phyloP scores from a whole-genome alignment of 1,139 yeast genomes.

The Yamadazyma triangularis region DNA sequence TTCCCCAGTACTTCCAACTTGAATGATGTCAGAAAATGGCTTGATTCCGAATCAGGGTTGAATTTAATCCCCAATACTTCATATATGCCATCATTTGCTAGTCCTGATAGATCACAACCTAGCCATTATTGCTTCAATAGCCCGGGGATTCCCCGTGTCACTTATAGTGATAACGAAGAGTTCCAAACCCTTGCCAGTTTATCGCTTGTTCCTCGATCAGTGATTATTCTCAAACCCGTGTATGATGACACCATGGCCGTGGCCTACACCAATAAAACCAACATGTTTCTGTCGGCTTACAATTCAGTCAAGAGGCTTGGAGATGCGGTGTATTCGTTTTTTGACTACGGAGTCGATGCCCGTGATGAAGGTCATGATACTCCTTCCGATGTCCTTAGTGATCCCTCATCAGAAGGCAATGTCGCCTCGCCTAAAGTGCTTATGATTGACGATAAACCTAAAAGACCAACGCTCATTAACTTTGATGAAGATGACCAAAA shows the following conservation, averaged over 20 bases:
- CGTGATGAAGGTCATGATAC: too few relatives aligned
- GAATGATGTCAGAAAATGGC: slow-evolving; percentile 57
- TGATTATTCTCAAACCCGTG: slow-evolving; percentile 57
- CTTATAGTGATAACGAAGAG: slow-evolving; percentile 51
- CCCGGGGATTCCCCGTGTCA: slow-evolving; percentile 33
- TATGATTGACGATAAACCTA: slow-evolving; percentile 14
- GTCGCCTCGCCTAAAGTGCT: slow-evolving; percentile 17
- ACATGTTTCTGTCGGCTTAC: slow-evolving; percentile 15
- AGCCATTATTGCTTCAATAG: slow-evolving; percentile 34
- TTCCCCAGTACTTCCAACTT: slow-evolving; percentile 42
- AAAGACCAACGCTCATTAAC: slow-evolving; percentile 13
- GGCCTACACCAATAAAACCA: slow-evolving; percentile 13
- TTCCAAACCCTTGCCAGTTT: slow-evolving; percentile 41
- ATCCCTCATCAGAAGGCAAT: slow-evolving; percentile 2
- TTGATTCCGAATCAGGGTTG: slow-evolving; percentile 48
- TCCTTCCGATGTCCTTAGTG: slow-evolving; percentile 5
- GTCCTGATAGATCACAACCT: slow-evolving; percentile 28
- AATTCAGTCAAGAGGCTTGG: slow-evolving; percentile 17
- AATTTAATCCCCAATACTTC: slow-evolving; percentile 21
- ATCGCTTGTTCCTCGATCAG: slow-evolving; percentile 62
- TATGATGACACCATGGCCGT: slow-evolving; percentile 21
- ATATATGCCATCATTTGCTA: slow-evolving; percentile 36
- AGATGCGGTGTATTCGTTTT: slow-evolving; percentile 36
- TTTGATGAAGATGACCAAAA: not conserved
- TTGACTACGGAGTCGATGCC: slow-evolving; percentile 35